Conservation (phyloP, 306 rosid genomes). For the Calophaca sinica region DNA sequence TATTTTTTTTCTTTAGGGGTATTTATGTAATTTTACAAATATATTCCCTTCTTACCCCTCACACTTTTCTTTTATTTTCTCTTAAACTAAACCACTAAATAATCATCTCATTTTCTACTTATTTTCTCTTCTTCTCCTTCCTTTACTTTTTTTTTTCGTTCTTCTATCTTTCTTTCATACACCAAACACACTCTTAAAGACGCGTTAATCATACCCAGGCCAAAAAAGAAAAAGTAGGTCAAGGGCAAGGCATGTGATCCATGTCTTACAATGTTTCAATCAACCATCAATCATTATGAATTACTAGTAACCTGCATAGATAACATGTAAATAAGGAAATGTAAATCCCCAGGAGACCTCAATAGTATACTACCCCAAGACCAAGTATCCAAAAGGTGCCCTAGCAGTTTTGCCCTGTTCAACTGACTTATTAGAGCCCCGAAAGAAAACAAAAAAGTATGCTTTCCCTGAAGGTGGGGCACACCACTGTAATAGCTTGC, state of each 20-base stretch:
- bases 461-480: slow-evolving; percentile 44
- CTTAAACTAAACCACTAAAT: too few relatives aligned
- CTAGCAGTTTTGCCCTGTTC: slow-evolving; percentile 20
- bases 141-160: too few relatives aligned
- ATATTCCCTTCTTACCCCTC: too few relatives aligned
- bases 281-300: slow-evolving; percentile 26
- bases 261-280: slow-evolving; percentile 34
- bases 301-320: neutral
- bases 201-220: neutral
- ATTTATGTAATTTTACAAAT: too few relatives aligned
- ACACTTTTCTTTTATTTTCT: too few relatives aligned
- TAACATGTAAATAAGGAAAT: slow-evolving; percentile 12
- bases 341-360: neutral
- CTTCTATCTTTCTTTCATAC: too few relatives aligned
- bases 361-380: neutral
- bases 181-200: too few relatives aligned
- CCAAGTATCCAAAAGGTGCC: neutral
- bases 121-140: too few relatives aligned
- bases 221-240: neutral
- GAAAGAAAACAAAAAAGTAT: neutral
- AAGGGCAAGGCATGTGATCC: slow-evolving; percentile 35
- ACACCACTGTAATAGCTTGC: slow-evolving; percentile 25
- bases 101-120: too few relatives aligned
- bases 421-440: neutral
- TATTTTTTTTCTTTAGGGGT: too few relatives aligned